Percentiles rank a stretch among this genome's conserved stretches.
These are phyloP conservation scores for Trichoderma sp. DNA, from an alignment of 2,329 filamentous ascomycete genomes.

Conservation along the genomic window DNA sequence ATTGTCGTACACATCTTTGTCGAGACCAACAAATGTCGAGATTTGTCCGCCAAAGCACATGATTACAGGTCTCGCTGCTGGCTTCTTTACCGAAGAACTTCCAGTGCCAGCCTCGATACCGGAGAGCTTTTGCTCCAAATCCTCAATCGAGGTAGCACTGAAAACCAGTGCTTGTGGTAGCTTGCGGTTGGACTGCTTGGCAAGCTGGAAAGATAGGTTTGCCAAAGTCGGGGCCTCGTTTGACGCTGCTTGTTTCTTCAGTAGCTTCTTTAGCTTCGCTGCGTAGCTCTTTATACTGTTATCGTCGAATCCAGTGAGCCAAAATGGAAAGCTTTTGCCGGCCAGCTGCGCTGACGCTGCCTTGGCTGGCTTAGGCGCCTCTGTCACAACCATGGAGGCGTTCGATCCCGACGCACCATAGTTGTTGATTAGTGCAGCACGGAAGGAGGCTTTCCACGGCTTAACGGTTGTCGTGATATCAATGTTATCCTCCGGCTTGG, in stretches of 20 bases:
- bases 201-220: neutral
- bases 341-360: neutral
- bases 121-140: neutral
- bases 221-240: no score
- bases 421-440: conserved; percentile 35
- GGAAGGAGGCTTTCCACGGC: conserved; percentile 26
- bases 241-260: no score
- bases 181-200: neutral
- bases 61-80: conserved; percentile 28
- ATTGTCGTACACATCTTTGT: conserved; percentile 32
- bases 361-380: conserved; percentile 25
- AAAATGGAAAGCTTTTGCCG: neutral
- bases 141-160: neutral
- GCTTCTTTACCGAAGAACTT: no score
- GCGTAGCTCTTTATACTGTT: neutral
- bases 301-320: neutral
- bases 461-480: conserved; percentile 27
- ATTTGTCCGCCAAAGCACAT: conserved; percentile 36
- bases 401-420: conserved; percentile 35
- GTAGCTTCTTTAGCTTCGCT: neutral
- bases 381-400: conserved; percentile 24
- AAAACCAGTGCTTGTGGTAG: neutral
- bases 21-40: conserved; percentile 31
- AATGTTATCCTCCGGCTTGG: conserved; percentile 2
- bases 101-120: neutral